These are phyloP conservation scores for Citrus glauca DNA, from an alignment of 345 rosid species.

Conservation along the genomic window DNA sequence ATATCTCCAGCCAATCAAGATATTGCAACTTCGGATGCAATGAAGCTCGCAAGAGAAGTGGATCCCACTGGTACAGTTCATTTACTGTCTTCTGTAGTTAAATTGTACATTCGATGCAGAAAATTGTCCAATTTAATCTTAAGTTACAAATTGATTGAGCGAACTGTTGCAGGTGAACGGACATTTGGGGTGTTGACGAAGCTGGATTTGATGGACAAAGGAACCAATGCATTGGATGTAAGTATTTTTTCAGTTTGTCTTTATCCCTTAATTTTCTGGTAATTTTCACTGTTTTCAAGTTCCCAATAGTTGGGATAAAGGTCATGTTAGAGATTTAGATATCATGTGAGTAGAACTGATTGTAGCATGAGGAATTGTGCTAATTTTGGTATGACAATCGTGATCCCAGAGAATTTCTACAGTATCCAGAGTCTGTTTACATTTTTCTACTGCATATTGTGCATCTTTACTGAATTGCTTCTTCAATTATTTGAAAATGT, in stretches of 20 bases:
- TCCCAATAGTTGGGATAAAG: not conserved
- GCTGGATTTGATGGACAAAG: conserved; percentile 97
- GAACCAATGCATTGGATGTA: conserved; percentile 93
- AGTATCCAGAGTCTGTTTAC: not conserved
- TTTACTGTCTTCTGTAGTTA: not conserved
- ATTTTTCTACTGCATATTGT: not conserved
- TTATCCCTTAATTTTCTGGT: not conserved
- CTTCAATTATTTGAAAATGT: not conserved
- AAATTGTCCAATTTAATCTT: not conserved
- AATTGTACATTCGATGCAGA: not conserved
- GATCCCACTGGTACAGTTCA: conserved; percentile 70
- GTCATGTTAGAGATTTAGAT: not conserved
- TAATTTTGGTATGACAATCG: not conserved
- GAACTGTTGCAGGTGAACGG: conserved; percentile 58
- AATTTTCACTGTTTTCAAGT: not conserved
- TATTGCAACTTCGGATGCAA: conserved; percentile 96
- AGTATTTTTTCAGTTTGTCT: conserved; percentile 19
- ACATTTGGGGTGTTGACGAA: conserved; percentile 98
- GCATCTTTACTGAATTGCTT: not conserved
- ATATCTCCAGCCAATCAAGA: conserved; percentile 99
- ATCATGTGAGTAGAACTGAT: not conserved
- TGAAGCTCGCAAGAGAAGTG: conserved; percentile 82
- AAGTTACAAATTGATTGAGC: not conserved
- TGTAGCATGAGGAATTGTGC: not conserved
- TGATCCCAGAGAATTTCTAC: not conserved